phyloP scores from a whole-genome alignment of 257 asterid genomes.

The Sherardia arvensis region DNA sequence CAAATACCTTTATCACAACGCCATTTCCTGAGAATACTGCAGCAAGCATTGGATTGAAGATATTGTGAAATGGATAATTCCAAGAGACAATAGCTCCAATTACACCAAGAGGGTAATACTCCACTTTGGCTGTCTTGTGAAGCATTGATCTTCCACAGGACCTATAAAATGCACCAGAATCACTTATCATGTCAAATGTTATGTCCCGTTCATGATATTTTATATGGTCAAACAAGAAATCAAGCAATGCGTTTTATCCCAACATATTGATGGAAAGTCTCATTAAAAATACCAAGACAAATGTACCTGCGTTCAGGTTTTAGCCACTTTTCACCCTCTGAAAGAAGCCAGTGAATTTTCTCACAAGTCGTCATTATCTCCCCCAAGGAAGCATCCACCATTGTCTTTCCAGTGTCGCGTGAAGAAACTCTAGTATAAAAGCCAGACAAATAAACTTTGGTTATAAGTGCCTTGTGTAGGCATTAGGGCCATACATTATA shows the following conservation, averaged over 20 bases:
- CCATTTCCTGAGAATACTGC: constrained; percentile 95
- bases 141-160: constrained; percentile 94
- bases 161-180: constrained; percentile 27
- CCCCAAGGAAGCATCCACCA: constrained; percentile 98
- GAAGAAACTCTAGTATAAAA: constrained; percentile 61
- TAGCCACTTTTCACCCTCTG: constrained; percentile 96
- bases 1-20: constrained; percentile 86
- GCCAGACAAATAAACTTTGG: not conserved
- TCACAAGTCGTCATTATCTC: constrained; percentile 99
- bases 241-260: not conserved
- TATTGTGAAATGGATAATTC: constrained; percentile 99
- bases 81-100: constrained; percentile 98
- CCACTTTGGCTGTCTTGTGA: constrained; percentile 94
- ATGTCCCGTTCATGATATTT: too few species aligned
- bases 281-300: not conserved
- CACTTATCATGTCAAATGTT: not conserved
- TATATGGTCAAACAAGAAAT: not conserved
- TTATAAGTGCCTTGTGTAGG: too few species aligned
- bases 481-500: not conserved
- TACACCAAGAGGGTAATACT: constrained; percentile 93
- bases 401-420: constrained; percentile 98
- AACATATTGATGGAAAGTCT: not conserved
- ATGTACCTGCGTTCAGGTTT: constrained; percentile 86
- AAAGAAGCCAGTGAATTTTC: constrained; percentile 93
- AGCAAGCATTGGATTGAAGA: constrained; percentile 97